phyloP scores from a whole-genome alignment of 2,329 filamentous ascomycete genomes.

The Sporothrix globosa region DNA sequence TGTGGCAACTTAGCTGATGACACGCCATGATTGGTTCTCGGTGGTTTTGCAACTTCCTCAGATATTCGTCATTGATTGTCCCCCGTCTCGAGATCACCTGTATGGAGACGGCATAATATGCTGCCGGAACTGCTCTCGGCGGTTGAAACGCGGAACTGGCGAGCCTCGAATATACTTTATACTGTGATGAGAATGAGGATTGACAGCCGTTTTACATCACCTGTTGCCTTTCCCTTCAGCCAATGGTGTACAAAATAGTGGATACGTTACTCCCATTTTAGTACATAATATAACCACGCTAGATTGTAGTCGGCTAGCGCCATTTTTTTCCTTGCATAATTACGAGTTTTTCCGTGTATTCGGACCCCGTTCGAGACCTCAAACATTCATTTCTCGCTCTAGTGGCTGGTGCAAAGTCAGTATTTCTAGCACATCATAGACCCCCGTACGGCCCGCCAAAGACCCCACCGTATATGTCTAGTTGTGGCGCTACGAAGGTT shows the following conservation, averaged over 20 bases:
- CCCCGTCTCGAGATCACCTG: no score
- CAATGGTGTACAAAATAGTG: background rate
- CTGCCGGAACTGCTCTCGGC: no score
- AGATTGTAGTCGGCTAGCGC: background rate
- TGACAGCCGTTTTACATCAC: background rate
- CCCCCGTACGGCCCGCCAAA: no score
- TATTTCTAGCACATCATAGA: background rate
- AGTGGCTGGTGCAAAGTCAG: background rate
- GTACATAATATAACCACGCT: conserved; percentile 4
- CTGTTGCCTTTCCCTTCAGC: background rate
- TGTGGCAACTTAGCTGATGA: background rate
- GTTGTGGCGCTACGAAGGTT: background rate
- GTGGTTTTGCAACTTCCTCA: background rate
- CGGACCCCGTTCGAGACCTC: background rate
- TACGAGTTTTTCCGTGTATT: conserved; percentile 7
- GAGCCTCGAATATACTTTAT: background rate
- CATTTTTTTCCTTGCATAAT: background rate
- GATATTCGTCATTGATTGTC: background rate
- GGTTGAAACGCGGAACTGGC: background rate
- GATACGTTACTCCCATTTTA: background rate
- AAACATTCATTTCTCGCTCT: background rate
- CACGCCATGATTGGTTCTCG: background rate
- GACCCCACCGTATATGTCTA: background rate
- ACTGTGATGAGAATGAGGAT: background rate
- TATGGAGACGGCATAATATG: background rate